Evolutionary conservation across 306 rosid genomes (phyloP).

Genomic region (Calophaca sinica): DNA sequence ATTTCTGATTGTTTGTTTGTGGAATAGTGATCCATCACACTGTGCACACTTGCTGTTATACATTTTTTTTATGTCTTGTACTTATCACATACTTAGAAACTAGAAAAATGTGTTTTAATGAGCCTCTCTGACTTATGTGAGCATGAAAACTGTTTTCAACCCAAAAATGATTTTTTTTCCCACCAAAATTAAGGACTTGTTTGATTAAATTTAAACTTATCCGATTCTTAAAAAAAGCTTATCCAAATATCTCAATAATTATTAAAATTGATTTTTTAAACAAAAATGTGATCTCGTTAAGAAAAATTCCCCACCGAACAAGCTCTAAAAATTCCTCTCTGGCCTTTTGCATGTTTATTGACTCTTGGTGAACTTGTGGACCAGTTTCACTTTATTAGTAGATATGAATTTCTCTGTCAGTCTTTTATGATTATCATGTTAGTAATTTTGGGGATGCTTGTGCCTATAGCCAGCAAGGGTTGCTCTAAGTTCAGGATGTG

Average conservation of each 20-base stretch:
- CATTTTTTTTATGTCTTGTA: slow-evolving; percentile 27
- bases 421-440: slow-evolving; percentile 33
- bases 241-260: too few species aligned
- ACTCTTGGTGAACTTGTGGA: slow-evolving; percentile 23
- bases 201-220: too few species aligned
- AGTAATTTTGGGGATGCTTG: slow-evolving; percentile 35
- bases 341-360: slow-evolving; percentile 4
- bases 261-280: too few species aligned
- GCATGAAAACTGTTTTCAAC: neutral
- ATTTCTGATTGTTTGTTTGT: neutral
- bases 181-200: too few species aligned
- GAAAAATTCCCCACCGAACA: neutral
- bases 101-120: neutral
- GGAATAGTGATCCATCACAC: slow-evolving; percentile 29
- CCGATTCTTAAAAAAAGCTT: too few species aligned
- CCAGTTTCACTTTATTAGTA: neutral
- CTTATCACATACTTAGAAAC: neutral
- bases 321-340: neutral
- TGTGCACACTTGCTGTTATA: neutral
- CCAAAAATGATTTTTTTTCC: neutral
- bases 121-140: slow-evolving; percentile 22
- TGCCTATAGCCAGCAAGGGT: slow-evolving; percentile 83
- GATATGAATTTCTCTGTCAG: neutral
- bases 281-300: too few species aligned
- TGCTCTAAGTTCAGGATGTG: slow-evolving; percentile 82